Conservation (phyloP, 2,329 filamentous ascomycete species). For the Fusarium lateritium region DNA sequence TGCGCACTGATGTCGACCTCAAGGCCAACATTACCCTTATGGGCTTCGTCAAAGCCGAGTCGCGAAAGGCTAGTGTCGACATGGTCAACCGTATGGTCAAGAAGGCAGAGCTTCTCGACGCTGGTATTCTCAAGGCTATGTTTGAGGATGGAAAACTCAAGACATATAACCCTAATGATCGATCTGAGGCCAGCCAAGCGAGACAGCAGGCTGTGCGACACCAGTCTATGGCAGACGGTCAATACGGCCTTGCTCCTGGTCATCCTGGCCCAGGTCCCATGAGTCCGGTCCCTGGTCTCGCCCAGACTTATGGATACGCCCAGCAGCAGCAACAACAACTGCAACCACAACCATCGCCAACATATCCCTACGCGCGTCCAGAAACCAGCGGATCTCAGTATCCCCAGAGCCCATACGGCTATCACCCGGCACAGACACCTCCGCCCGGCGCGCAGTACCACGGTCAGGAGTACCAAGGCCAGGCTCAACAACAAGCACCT, state of each 20-base stretch:
- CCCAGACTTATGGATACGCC: constrained; percentile 43
- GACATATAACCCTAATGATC: constrained; percentile 70
- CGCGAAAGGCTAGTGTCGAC: constrained; percentile 75
- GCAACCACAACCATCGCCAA: constrained; percentile 47
- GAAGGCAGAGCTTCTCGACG: constrained; percentile 78
- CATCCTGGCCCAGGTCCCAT: constrained; percentile 15
- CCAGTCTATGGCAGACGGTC: constrained; percentile 41
- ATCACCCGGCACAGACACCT: constrained; percentile 40
- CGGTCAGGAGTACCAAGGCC: constrained; percentile 16
- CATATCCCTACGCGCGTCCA: constrained; percentile 36
- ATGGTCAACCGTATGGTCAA: constrained; percentile 79
- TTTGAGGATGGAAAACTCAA: constrained; percentile 74
- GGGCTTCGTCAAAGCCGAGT: constrained; percentile 75
- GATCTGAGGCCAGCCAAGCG: constrained; percentile 53
- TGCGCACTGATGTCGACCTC: constrained; percentile 80
- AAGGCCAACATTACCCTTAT: constrained; percentile 77
- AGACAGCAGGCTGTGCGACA: constrained; percentile 56
- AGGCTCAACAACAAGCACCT: constrained; percentile 39
- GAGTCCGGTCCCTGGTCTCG: constrained; percentile 42
- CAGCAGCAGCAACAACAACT: constrained; percentile 38
- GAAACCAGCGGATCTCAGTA: constrained; percentile 34
- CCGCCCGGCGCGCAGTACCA: constrained; percentile 34
- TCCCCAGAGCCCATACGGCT: constrained; percentile 41
- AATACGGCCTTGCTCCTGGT: neutral
- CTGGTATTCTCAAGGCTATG: constrained; percentile 77